A percentile compares a stretch with the other conserved stretches of the same genome.
Evolutionary conservation across 169 alveolate genomes (phyloP).

Genomic region (Perkinsus marinus): DNA sequence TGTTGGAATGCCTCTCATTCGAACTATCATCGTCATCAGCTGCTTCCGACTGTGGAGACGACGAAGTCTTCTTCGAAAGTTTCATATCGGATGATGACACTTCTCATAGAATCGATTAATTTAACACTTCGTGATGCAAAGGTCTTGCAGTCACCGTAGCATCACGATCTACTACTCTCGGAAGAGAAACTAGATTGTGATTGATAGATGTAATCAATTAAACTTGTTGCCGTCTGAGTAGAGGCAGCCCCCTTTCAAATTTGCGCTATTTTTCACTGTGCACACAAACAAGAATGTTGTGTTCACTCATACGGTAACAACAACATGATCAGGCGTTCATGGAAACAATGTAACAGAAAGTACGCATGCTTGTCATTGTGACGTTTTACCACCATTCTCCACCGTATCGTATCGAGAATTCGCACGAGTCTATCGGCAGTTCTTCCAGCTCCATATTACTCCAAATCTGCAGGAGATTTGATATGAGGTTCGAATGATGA

Average conservation of each 20-base stretch:
- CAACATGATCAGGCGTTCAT: neutral
- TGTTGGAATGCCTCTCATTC: neutral
- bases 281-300: neutral
- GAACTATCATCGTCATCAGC: neutral
- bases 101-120: neutral
- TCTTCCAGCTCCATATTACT: neutral
- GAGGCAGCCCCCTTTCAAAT: neutral
- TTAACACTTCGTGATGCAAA: neutral
- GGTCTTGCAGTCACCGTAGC: too few species aligned
- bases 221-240: neutral
- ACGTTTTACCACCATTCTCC: neutral
- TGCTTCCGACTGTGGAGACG: neutral
- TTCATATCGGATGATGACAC: neutral
- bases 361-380: neutral
- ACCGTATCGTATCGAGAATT: neutral
- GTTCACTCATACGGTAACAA: neutral
- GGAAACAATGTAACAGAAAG: neutral
- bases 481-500: neutral
- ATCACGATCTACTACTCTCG: too few species aligned
- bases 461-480: neutral
- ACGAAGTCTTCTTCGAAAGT: neutral
- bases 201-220: neutral
- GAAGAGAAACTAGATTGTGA: too few species aligned
- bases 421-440: neutral
- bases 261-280: neutral